Evolutionary conservation across 2,329 filamentous ascomycete genomes (phyloP).

Genomic region (Ophiosphaerella narmari): DNA sequence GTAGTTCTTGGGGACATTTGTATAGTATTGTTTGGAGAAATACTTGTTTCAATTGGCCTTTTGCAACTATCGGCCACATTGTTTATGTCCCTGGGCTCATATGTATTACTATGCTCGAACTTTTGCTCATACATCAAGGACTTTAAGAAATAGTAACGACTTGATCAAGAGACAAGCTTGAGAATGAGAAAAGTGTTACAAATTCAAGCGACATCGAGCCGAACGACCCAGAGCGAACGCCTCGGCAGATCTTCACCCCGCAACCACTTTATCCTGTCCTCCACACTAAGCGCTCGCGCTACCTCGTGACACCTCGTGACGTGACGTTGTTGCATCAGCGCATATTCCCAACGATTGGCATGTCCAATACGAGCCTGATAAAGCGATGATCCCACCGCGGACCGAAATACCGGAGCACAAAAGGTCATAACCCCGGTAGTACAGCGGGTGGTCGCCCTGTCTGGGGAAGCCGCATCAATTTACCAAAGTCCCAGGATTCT

Average conservation of each 20-base stretch:
- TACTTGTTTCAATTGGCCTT: too few relatives aligned
- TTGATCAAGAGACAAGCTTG: conserved; percentile 11
- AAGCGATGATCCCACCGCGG: conserved; percentile 1
- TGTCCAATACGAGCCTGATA: conserved; percentile 3
- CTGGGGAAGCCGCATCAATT: conserved; percentile 8
- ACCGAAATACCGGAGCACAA: conserved; percentile 7
- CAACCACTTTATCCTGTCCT: conserved; percentile 3
- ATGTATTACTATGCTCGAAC: too few relatives aligned
- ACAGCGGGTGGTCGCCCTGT: background rate
- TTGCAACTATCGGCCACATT: too few relatives aligned
- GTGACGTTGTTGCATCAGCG: conserved; percentile 8
- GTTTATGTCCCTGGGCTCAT: too few relatives aligned
- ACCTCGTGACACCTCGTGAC: conserved; percentile 11
- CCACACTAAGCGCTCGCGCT: background rate
- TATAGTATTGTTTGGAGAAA: too few relatives aligned
- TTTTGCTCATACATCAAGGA: too few relatives aligned
- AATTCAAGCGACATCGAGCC: background rate
- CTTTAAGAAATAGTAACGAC: background rate
- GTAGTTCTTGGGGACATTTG: too few relatives aligned
- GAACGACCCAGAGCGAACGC: conserved; percentile 3
- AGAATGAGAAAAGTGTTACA: too few relatives aligned
- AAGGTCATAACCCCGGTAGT: conserved; percentile 1
- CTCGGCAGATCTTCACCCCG: conserved; percentile 20
- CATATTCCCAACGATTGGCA: background rate
- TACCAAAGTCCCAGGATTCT: background rate